These are phyloP conservation scores for Botryosphaeria agaves DNA, from an alignment of 2,329 filamentous ascomycete genomes.

Conservation along the genomic window DNA sequence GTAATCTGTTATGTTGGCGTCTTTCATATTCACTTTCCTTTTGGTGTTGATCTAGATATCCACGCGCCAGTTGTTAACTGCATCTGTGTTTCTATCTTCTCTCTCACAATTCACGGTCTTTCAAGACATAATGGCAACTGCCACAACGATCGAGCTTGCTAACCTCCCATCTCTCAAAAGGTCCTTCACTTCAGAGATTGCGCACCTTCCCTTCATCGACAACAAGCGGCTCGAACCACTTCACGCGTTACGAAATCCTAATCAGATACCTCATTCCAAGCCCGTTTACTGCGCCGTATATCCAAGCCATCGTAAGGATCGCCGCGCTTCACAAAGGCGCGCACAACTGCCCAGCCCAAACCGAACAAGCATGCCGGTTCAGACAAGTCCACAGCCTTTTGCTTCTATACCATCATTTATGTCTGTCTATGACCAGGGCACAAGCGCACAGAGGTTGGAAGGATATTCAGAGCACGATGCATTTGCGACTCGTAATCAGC, in stretches of 20 bases:
- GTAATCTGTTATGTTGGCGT: too few species aligned
- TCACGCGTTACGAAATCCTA: too few species aligned
- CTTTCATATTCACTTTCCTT: too few species aligned
- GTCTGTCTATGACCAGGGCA: slow-evolving; percentile 54
- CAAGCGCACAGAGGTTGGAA: slow-evolving; percentile 27
- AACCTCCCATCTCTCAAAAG: slow-evolving; percentile 18
- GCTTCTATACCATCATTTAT: slow-evolving; percentile 52
- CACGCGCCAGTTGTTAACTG: too few species aligned
- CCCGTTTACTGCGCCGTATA: too few species aligned
- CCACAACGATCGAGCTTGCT: too few species aligned
- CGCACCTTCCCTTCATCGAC: slow-evolving; percentile 11
- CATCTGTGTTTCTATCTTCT: too few species aligned
- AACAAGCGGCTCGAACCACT: slow-evolving; percentile 3
- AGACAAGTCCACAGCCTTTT: slow-evolving; percentile 16
- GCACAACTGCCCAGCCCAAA: too few species aligned
- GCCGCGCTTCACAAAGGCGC: neutral
- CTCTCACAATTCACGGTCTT: too few species aligned
- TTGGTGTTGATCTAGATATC: too few species aligned
- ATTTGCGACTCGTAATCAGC: slow-evolving; percentile 12
- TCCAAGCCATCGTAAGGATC: neutral
- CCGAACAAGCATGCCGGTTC: slow-evolving; percentile 20
- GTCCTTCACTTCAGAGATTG: slow-evolving; percentile 13
- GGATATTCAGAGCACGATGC: slow-evolving; percentile 19
- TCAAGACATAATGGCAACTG: too few species aligned
- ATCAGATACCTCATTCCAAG: too few species aligned